Evolutionary conservation across 768 basidiomycete species (phyloP), one percentile per base, ranked within the genome.

Genomic region (Macrolepiota fuliginosa): DNA sequence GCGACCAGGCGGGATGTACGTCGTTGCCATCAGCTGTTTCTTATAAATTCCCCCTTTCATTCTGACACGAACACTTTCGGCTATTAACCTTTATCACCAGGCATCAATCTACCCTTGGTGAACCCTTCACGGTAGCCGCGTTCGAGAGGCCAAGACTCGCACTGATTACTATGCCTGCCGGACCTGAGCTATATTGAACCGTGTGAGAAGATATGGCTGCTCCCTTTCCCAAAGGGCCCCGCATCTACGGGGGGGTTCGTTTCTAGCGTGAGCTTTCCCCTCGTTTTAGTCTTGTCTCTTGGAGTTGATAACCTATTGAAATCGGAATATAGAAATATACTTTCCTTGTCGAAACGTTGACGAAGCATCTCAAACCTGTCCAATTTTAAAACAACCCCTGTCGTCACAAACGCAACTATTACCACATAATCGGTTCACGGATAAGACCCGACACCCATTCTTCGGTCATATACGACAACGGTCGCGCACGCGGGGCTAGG

Each of bases 381-480:
- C 47, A 49, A 49, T 49, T 19, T 39, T 54, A 36, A 54, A 54
- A 54, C 53, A 36, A 53, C 51, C 51, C 51, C 51, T 11, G 37
- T 24, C 37, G 53, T 54, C 36, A 36, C 36, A 54, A 13, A 54
- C 0, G 29, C 53, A 54, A 19, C 19, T 24, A 54, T 54, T 39
- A 39, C 29, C 36, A 19, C n/a, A 27, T 36, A 60, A 32, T 24
- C 56, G 42, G 52, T 62, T 29, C 47, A 66, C 70, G 70, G 70
- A 60, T 71, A 71, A 71, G 70, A 71, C 69, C 70, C 70, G 70
- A 64, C 55, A 24, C 24, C 27, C 40, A 37, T 27, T 46, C 27
- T 27, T 46, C 27, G 2, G 17, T 37, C 42, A 57, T 36, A 35
- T n/a, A 45, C 22, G 25, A 13, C 27, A 49, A 15, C 56, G 22